phyloP scores from a whole-genome alignment of 305 asterid species.

The Striga hermonthica region DNA sequence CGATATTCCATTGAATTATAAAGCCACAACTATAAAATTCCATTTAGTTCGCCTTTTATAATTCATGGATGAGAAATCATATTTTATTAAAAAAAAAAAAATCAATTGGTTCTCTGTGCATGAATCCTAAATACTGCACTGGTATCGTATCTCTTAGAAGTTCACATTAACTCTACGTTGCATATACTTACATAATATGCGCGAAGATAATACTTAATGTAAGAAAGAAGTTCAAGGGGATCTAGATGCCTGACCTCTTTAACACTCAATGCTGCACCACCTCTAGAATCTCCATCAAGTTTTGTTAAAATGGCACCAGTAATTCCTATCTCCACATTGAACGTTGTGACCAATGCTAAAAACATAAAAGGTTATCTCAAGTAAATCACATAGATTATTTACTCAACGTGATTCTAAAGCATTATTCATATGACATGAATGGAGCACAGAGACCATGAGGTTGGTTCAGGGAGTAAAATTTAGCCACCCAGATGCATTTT shows the following conservation, averaged over 20 bases:
- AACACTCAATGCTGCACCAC: constrained; percentile 98
- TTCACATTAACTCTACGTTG: constrained; percentile 21
- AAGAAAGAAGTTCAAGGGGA: constrained; percentile 13
- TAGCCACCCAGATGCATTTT: too few species aligned
- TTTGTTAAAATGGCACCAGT: constrained; percentile 97
- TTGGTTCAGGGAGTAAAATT: constrained; percentile 13
- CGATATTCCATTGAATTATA: constrained; percentile 8
- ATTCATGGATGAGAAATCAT: constrained; percentile 22
- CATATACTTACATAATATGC: constrained; percentile 4
- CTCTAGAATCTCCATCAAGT: constrained; percentile 99
- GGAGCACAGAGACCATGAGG: constrained; percentile 17
- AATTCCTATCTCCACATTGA: constrained; percentile 97
- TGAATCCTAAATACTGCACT: constrained; percentile 16
- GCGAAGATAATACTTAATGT: constrained; percentile 15
- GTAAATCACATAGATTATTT: constrained; percentile 29
- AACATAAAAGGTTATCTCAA: constrained; percentile 31
- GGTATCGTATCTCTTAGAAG: constrained; percentile 16
- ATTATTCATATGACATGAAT: constrained; percentile 18
- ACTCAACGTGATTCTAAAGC: constrained; percentile 24
- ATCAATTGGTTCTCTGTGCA: constrained; percentile 13
- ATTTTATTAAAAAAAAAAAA: constrained; percentile 18
- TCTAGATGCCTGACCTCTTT: constrained; percentile 65
- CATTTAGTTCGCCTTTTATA: neutral
- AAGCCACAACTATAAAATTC: neutral
- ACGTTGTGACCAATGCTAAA: constrained; percentile 84